These are phyloP conservation scores for Smittium culicis DNA, from an alignment of 371 early-diverging fungal species.

Conservation along the genomic window DNA sequence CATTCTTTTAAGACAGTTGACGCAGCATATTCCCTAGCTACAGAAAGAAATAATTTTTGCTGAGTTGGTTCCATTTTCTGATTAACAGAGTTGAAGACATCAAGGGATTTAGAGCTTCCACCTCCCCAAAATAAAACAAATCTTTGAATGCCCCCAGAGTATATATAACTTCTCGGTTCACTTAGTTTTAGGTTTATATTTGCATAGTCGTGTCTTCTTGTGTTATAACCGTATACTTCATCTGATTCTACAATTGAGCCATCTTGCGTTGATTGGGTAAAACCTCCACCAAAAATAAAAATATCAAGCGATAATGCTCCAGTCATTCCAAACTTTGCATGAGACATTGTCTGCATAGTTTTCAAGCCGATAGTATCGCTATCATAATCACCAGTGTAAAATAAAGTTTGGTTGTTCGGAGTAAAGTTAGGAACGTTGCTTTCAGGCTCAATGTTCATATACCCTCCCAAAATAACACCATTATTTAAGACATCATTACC, in stretches of 20 bases:
- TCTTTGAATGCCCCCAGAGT: slow-evolving; percentile 8
- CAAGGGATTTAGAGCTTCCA: slow-evolving; percentile 20
- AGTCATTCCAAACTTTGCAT: slow-evolving; percentile 25
- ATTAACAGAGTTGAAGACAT: slow-evolving; percentile 22
- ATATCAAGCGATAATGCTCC: slow-evolving; percentile 26
- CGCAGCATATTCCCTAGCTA: slow-evolving; percentile 19
- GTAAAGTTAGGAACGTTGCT: slow-evolving; percentile 28
- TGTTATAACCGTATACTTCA: too few relatives aligned
- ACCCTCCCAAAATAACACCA: slow-evolving; percentile 23
- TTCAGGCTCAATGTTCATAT: slow-evolving; percentile 26
- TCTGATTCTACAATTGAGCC: slow-evolving; percentile 7
- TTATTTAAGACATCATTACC: slow-evolving; percentile 14
- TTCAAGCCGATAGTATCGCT: not conserved
- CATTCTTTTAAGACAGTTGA: slow-evolving; percentile 19
- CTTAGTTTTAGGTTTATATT: too few relatives aligned
- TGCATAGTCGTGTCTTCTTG: too few relatives aligned
- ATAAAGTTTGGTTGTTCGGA: slow-evolving; percentile 23
- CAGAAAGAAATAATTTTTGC: slow-evolving; percentile 21
- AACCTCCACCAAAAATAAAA: slow-evolving; percentile 29
- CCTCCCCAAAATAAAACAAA: slow-evolving; percentile 24
- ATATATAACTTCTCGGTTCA: not conserved
- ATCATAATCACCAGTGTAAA: slow-evolving; percentile 11
- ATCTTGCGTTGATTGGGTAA: slow-evolving; percentile 14
- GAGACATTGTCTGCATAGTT: slow-evolving; percentile 16
- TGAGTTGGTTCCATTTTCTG: slow-evolving; percentile 13